phyloP scores from a whole-genome alignment of 352 stramenopile genomes.

The Globisporangium rhizosaccharum region DNA sequence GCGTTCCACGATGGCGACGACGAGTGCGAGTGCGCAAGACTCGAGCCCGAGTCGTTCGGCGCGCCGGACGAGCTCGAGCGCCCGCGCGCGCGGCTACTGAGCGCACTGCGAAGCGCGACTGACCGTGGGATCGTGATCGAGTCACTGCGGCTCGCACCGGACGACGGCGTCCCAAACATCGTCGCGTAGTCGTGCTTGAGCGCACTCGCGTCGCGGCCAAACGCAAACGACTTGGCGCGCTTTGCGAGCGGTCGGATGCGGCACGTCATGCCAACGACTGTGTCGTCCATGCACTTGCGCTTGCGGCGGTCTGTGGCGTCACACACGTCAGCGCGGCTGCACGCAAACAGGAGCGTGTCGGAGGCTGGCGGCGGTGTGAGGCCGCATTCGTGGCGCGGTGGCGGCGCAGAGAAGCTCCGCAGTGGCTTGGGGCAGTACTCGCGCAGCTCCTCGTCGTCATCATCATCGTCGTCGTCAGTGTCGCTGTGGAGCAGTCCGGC shows the following conservation, averaged over 20 bases:
- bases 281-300: conserved; percentile 43
- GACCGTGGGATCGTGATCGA: conserved; percentile 52
- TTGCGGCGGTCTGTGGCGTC: conserved; percentile 46
- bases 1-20: conserved; percentile 49
- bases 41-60: conserved; percentile 1
- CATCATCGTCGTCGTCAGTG: conserved; percentile 5
- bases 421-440: conserved; percentile 4
- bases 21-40: conserved; percentile 26
- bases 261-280: conserved; percentile 17
- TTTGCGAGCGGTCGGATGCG: conserved; percentile 52
- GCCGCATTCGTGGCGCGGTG: background rate
- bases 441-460: conserved; percentile 3
- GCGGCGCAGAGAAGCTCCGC: conserved; percentile 8
- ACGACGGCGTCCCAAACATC: conserved; percentile 7
- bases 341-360: background rate
- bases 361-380: conserved; percentile 1
- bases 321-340: conserved; percentile 14
- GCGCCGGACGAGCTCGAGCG: background rate
- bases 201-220: conserved; percentile 21
- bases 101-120: conserved; percentile 2
- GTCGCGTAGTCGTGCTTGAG: conserved; percentile 7
- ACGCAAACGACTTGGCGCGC: conserved; percentile 42
- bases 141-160: conserved; percentile 17
- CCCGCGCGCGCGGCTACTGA: conserved; percentile 1
- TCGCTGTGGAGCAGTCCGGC: conserved; percentile 12